These are phyloP conservation scores for Carallia pectinifolia DNA, from an alignment of 345 rosid species.

Conservation along the genomic window DNA sequence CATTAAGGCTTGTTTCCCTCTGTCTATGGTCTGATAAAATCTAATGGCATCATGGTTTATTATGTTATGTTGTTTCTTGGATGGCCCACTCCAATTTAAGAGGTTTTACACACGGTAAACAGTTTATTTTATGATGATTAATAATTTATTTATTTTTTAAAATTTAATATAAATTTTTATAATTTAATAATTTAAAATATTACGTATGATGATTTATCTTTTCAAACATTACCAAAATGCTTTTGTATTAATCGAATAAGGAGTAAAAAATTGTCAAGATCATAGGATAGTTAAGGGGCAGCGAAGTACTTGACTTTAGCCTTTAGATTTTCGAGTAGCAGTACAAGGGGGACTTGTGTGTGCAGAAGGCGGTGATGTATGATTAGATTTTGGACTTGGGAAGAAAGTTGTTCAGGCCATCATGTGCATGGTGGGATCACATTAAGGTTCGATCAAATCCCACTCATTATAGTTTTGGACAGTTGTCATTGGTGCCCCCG, in stretches of 20 bases:
- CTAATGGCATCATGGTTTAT: not conserved
- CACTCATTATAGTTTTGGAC: conserved; percentile 22
- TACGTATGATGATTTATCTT: no score
- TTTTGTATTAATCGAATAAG: no score
- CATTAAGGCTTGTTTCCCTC: no score
- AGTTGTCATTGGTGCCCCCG: conserved; percentile 24
- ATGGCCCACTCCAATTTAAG: not conserved
- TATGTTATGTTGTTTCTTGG: not conserved
- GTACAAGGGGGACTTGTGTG: no score
- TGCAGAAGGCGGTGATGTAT: no score
- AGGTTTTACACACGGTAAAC: not conserved
- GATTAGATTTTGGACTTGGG: no score
- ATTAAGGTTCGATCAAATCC: conserved; percentile 13
- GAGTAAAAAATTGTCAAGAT: conserved; percentile 2
- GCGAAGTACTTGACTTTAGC: conserved; percentile 13
- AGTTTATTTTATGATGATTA: no score
- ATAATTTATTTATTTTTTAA: no score
- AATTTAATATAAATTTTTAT: no score
- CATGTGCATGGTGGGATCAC: conserved; percentile 10
- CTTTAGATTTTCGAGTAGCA: not conserved
- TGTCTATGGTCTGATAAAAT: not conserved
- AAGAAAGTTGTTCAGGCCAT: not conserved
- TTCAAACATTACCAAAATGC: no score
- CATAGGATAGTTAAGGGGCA: conserved; percentile 15
- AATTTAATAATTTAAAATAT: no score